Conservation (phyloP, 192 early-diverging fungal species). For the Cladochytrium replicatum region DNA sequence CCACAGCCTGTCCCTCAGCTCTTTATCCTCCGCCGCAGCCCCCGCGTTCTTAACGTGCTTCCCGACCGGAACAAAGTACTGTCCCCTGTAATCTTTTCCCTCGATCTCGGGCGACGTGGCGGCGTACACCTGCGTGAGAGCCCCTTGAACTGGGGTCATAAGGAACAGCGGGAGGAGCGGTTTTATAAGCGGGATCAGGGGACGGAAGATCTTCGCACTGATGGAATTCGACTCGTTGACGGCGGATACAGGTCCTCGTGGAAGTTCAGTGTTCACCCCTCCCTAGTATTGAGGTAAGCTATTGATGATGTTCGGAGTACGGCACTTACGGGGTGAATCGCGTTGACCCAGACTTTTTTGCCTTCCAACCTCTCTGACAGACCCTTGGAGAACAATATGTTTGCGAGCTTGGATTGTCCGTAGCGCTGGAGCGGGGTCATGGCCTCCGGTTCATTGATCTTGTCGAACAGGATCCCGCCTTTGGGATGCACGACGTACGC, state of each 20-base stretch:
- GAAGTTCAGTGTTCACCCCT: conserved; percentile 8
- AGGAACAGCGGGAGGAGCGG: not conserved
- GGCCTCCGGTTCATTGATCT: conserved; percentile 11
- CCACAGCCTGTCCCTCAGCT: conserved; percentile 10
- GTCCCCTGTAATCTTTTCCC: conserved; percentile 7
- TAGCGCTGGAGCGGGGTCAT: conserved; percentile 11
- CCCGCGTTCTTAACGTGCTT: too few relatives aligned
- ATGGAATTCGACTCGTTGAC: not conserved
- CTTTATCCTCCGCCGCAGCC: conserved; percentile 6
- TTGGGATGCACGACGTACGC: conserved; percentile 13
- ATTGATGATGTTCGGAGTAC: too few relatives aligned
- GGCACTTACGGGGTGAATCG: conserved; percentile 27
- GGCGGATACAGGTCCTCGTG: conserved; percentile 3
- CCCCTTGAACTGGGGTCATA: conserved; percentile 20
- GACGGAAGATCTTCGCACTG: not conserved
- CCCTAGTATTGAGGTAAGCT: not conserved
- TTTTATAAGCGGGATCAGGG: not conserved
- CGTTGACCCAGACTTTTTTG: conserved; percentile 15
- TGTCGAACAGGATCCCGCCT: conserved; percentile 15
- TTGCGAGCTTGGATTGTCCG: conserved; percentile 38
- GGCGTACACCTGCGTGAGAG: conserved; percentile 22
- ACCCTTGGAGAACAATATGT: conserved; percentile 32
- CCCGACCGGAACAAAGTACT: conserved; percentile 29
- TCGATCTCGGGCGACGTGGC: conserved; percentile 14
- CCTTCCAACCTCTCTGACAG: not conserved